phyloP scores from a whole-genome alignment of 2,329 filamentous ascomycete genomes.

The Ascocoryne sarcoides region DNA sequence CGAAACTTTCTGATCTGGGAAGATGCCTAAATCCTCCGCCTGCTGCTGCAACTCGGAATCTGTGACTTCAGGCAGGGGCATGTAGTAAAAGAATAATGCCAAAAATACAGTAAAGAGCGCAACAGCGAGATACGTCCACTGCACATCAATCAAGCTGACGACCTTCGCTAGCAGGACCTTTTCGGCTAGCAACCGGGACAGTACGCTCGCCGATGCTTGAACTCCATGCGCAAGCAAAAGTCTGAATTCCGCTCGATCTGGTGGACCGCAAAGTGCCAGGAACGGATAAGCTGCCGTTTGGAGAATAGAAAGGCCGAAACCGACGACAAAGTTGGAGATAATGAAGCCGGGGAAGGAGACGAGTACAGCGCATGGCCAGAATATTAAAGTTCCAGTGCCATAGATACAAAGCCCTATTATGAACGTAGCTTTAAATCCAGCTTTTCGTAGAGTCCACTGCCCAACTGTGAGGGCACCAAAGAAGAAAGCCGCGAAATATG shows the following conservation, averaged over 20 bases:
- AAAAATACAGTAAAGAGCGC: slow-evolving; percentile 65
- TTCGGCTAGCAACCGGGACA: slow-evolving; percentile 64
- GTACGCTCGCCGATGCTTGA: slow-evolving; percentile 65
- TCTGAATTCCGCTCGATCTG: slow-evolving; percentile 63
- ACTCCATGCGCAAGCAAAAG: slow-evolving; percentile 68
- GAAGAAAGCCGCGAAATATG: slow-evolving; percentile 66
- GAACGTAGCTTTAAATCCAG: slow-evolving; percentile 72
- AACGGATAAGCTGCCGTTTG: slow-evolving; percentile 79
- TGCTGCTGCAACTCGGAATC: slow-evolving; percentile 45
- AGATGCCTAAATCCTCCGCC: slow-evolving; percentile 22
- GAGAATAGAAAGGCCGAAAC: slow-evolving; percentile 65
- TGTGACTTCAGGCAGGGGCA: slow-evolving; percentile 51
- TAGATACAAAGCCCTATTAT: slow-evolving; percentile 70
- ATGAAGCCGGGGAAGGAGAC: slow-evolving; percentile 71
- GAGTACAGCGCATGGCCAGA: slow-evolving; percentile 73
- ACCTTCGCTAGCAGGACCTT: slow-evolving; percentile 61
- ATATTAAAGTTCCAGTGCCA: slow-evolving; percentile 69
- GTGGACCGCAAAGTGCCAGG: slow-evolving; percentile 61
- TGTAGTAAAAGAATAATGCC: slow-evolving; percentile 60
- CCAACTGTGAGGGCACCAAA: slow-evolving; percentile 62
- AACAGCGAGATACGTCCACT: slow-evolving; percentile 80
- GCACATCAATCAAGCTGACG: slow-evolving; percentile 59
- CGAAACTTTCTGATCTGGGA: slow-evolving; percentile 7
- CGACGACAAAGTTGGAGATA: slow-evolving; percentile 64
- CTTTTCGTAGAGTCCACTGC: slow-evolving; percentile 58